Evolutionary conservation across 192 early-diverging fungal species (phyloP).

Genomic region (Linnemannia exigua): DNA sequence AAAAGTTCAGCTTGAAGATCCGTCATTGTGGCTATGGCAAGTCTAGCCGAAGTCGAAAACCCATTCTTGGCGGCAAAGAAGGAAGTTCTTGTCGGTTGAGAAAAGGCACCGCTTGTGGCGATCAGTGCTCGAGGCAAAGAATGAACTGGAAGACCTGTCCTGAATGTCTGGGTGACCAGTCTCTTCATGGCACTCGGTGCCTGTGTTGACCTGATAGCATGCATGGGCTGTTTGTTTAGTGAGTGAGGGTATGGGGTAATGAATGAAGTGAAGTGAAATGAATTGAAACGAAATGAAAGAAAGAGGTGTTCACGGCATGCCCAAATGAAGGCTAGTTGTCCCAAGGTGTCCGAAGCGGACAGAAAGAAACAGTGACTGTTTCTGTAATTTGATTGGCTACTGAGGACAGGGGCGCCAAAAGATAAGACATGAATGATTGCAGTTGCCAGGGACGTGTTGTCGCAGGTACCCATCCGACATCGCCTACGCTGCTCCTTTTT

Average conservation of each 20-base stretch:
- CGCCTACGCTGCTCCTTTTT: too few relatives aligned
- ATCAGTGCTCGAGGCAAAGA: conserved; percentile 1
- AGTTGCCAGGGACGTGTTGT: too few relatives aligned
- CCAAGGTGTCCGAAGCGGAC: background rate
- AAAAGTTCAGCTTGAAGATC: conserved; percentile 26
- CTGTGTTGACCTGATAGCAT: conserved; percentile 20
- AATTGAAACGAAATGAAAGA: background rate
- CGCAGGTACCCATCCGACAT: too few relatives aligned
- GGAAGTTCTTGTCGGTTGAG: background rate
- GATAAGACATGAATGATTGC: too few relatives aligned
- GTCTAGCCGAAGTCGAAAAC: background rate
- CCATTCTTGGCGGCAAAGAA: background rate
- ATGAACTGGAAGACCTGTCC: background rate
- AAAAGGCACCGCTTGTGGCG: background rate
- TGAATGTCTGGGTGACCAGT: background rate
- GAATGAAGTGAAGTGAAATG: background rate
- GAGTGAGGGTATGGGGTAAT: background rate
- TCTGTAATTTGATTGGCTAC: background rate
- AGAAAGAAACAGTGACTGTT: conserved; percentile 5
- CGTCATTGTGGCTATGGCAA: background rate
- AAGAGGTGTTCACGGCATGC: background rate
- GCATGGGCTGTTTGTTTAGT: background rate
- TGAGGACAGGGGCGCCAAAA: background rate
- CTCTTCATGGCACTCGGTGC: background rate
- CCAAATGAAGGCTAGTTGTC: conserved; percentile 1